Base-by-base conservation (phyloP, 495 filamentous ascomycete genomes). In the Penicillium roqueforti region DNA sequence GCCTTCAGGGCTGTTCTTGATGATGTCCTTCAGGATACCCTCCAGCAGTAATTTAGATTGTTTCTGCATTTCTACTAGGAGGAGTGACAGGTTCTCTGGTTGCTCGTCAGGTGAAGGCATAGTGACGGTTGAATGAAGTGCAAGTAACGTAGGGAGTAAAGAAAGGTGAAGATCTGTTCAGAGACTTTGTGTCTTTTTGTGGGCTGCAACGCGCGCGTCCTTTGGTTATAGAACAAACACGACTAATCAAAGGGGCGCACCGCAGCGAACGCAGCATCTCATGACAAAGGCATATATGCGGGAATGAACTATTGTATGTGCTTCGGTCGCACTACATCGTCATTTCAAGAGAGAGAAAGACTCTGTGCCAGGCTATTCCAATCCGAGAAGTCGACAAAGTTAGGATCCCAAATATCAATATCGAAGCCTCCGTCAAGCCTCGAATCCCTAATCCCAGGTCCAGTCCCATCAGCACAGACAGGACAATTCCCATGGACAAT, bases 341-440 rank as follows among this genome's bases (percentile, higher is more conserved):
- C 38, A 40, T 13, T 10, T 16, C 11, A 47, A 18, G 1, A 47
- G 29, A 47, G 29, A 9, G 26, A 34, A 49, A 63, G 43, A 37
- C 51, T 58, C 47, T 63, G 57, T 18, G 61, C 55, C 39, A 63
- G 38, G 53, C 51, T 55, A 44, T 61, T 55, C 61, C 61, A 63
- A 47, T 65, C 62, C 0, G 58, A 57, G 47, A 62, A 56, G 18
- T 62, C 62, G 6, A 58, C 23, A 50, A 52, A 58, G 46, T 55
- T 58, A 6, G 56, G 41, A 49, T 62, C 62, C 62, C 56, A 57
- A 31, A 20, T 37, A 26, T 62, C 47, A 37, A 65, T 47, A 47
- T 62, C 59, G 13, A 58, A 45, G 29, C 18, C 45, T 23, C 20
- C 51, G 41, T 47, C 51, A 25, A 46, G 16, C 16, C 25, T 13